Evolutionary conservation across 2,329 filamentous ascomycete genomes (phyloP).

Genomic region (Xylariaceae sp.): DNA sequence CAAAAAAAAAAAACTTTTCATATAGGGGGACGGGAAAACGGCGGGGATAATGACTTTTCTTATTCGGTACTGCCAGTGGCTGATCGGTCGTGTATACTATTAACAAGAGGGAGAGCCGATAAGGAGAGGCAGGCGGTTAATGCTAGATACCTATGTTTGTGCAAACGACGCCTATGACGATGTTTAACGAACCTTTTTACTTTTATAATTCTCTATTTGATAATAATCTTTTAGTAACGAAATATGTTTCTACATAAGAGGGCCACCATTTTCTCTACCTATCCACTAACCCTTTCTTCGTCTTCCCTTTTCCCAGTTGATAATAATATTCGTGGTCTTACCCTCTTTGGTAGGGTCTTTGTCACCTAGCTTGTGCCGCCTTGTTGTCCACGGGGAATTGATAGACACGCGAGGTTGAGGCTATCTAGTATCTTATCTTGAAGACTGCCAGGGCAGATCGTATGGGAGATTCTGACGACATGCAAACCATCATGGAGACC

Average conservation of each 20-base stretch:
- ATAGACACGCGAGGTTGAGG: background rate
- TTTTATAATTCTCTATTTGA: background rate
- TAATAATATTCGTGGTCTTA: background rate
- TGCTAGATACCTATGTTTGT: conserved; percentile 8
- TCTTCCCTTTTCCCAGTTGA: background rate
- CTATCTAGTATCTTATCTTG: background rate
- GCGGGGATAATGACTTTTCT: background rate
- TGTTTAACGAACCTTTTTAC: conserved; percentile 4
- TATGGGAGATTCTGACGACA: background rate
- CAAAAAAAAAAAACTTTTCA: too few relatives aligned
- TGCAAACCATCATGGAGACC: background rate
- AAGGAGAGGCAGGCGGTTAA: background rate
- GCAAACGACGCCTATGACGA: conserved; percentile 9
- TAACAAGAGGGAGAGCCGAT: background rate
- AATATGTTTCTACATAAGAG: background rate
- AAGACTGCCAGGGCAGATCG: background rate
- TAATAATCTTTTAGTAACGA: background rate
- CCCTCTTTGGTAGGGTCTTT: background rate
- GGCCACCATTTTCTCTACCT: background rate
- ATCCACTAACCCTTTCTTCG: background rate
- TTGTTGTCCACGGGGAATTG: background rate
- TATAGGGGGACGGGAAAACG: background rate
- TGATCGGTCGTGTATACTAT: conserved; percentile 9
- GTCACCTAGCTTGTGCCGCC: background rate
- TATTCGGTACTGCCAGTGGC: conserved; percentile 1